Base-by-base conservation (phyloP, 805 yeast species). In the Tetrapisispora phaffii region DNA sequence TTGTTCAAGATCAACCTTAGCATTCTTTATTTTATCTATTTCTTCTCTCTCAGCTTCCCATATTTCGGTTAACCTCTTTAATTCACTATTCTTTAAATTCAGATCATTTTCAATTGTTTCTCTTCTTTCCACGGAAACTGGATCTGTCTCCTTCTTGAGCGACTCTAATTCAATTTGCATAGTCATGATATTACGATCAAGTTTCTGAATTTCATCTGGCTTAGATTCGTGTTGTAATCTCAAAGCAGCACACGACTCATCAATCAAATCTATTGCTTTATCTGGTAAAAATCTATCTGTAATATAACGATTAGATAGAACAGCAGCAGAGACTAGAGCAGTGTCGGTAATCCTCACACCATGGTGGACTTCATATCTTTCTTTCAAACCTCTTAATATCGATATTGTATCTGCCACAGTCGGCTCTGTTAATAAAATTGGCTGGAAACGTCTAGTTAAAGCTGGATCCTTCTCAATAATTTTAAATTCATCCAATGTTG, bases 401-500 rank as follows among this genome's bases (percentile, higher is more conserved):
- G 95, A 82, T 44, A 90, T 87, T 0, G 97, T 82, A 62, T 90
- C 97, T 48, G 83, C 80, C 2, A 89, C 96, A 4, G 83, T 71
- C 16, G 98, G 98, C 59, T 93, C 97, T 47, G 77, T 79, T 32
- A 90, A 81, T 47, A 77, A 58, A 26, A 90, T 95, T 1, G 96
- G 84, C 56, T 90, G 95, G 64, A 90, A 89, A 54, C 98, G 75
- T 68, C 98, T 77, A 1, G 97, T 90, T 49, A 90, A 71, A 0
- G 97, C 97, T 1, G 95, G 95, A 58, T 90, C 98, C 60, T 90
- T 90, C 66, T 90, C 97, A 52, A 90, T 90, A 56, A 88, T 86
- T 61, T 87, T 88, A 67, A 85, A 90, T 62, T 90, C 98, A 50
- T 90, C 97, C 42, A 86, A 71, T 1, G 98, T 90, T 1, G 98